phyloP scores from a whole-genome alignment of 2,329 filamentous ascomycete genomes.

The Alternaria solani region DNA sequence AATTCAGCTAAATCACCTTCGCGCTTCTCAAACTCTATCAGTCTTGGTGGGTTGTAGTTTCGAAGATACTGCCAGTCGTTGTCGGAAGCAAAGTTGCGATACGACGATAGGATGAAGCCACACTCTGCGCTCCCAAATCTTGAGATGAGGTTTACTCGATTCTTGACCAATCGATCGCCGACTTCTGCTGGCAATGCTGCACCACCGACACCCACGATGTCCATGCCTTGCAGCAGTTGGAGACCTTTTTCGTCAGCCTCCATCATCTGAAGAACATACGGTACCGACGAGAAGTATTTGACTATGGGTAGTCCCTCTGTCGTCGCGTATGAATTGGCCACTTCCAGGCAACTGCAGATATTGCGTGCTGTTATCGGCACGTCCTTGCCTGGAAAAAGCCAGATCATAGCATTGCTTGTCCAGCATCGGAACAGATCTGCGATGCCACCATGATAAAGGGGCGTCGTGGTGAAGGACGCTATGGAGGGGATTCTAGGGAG shows the following conservation, averaged over 20 bases:
- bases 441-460: conserved; percentile 71
- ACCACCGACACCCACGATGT: conserved; percentile 70
- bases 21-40: conserved; percentile 58
- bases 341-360: conserved; percentile 58
- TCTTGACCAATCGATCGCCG: conserved; percentile 62
- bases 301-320: conserved; percentile 47
- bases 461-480: conserved; percentile 71
- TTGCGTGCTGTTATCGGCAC: conserved; percentile 66
- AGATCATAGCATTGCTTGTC: conserved; percentile 67
- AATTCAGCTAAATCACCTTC: conserved; percentile 60
- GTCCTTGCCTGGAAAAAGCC: conserved; percentile 67
- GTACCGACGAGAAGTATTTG: conserved; percentile 70
- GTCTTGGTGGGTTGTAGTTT: conserved; percentile 49
- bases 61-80: conserved; percentile 70
- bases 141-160: conserved; percentile 65
- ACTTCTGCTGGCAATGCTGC: conserved; percentile 63
- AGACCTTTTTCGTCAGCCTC: conserved; percentile 87
- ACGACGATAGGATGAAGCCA: conserved; percentile 70
- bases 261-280: conserved; percentile 90
- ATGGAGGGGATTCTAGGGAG: conserved; percentile 48
- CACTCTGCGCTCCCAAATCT: conserved; percentile 72
- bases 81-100: conserved; percentile 63
- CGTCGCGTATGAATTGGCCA: conserved; percentile 39
- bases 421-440: conserved; percentile 70
- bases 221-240: conserved; percentile 65